Conservation (phyloP, 768 basidiomycete species). For the Termitomyces sp. region DNA sequence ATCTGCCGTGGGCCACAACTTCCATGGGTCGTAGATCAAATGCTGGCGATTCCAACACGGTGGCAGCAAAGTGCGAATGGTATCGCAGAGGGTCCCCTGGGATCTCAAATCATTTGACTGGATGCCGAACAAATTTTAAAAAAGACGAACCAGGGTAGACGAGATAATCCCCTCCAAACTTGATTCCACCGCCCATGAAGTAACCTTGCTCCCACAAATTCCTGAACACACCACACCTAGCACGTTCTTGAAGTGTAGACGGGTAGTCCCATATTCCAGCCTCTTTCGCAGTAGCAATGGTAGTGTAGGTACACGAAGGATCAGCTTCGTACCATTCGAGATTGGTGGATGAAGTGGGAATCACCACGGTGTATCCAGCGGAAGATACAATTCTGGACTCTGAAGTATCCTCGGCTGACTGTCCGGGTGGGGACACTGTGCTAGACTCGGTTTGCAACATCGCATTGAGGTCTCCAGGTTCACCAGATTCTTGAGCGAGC, state of each 20-base stretch:
- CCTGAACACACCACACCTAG: slow-evolving; percentile 75
- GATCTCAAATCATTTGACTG: background rate
- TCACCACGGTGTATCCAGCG: slow-evolving; percentile 40
- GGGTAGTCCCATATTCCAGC: slow-evolving; percentile 82
- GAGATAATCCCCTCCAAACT: slow-evolving; percentile 94
- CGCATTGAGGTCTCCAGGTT: background rate
- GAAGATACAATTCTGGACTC: slow-evolving; percentile 3
- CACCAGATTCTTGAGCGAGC: slow-evolving; percentile 8
- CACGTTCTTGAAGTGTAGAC: slow-evolving; percentile 54
- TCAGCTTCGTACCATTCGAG: slow-evolving; percentile 65
- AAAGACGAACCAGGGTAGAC: slow-evolving; percentile 81
- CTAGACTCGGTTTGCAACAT: slow-evolving; percentile 4
- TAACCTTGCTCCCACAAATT: slow-evolving; percentile 80
- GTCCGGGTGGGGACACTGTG: background rate
- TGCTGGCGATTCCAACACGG: slow-evolving; percentile 63
- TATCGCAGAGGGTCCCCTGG: slow-evolving; percentile 91
- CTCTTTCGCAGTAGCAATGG: slow-evolving; percentile 53
- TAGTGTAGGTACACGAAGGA: slow-evolving; percentile 36
- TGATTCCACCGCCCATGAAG: slow-evolving; percentile 86
- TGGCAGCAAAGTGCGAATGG: slow-evolving; percentile 93
- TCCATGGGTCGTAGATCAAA: slow-evolving; percentile 79
- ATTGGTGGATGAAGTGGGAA: slow-evolving; percentile 58
- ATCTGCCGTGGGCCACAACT: slow-evolving; percentile 89
- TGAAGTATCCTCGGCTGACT: background rate
- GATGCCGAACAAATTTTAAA: background rate